Evolutionary conservation across 1,284 basidiomycete species (phyloP).

Genomic region (Cryptococcus hybrid): DNA sequence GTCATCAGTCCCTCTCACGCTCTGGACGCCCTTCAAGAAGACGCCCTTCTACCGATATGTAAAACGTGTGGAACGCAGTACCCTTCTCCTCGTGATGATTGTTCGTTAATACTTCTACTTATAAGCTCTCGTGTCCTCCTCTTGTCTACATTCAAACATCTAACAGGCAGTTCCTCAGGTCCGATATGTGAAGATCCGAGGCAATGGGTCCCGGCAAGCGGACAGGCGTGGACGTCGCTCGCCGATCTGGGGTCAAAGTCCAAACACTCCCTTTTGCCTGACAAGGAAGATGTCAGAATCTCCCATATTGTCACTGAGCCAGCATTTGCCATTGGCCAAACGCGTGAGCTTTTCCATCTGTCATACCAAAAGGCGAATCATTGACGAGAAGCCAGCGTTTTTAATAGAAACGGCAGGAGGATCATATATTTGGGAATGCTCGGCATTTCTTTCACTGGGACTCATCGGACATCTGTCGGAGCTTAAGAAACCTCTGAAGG

Average conservation of each 20-base stretch:
- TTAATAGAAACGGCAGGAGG: conserved; percentile 38
- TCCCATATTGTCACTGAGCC: conserved; percentile 37
- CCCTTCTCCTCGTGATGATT: conserved; percentile 17
- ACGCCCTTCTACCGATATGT: conserved; percentile 42
- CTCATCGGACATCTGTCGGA: conserved; percentile 28
- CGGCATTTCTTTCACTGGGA: conserved; percentile 34
- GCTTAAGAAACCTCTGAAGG: conserved; percentile 35
- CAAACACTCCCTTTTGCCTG: conserved; percentile 38
- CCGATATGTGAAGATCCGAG: conserved; percentile 40
- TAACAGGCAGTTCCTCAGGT: conserved; percentile 11
- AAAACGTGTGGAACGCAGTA: conserved; percentile 46
- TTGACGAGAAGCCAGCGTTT: conserved; percentile 28
- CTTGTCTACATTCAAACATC: neutral
- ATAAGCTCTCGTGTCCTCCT: neutral
- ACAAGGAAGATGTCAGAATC: conserved; percentile 39
- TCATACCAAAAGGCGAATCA: neutral
- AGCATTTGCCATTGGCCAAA: conserved; percentile 43
- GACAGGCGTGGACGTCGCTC: conserved; percentile 44
- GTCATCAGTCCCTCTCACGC: conserved; percentile 17
- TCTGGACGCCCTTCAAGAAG: conserved; percentile 28
- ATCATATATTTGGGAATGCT: conserved; percentile 48
- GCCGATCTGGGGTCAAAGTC: conserved; percentile 18
- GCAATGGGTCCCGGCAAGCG: conserved; percentile 35
- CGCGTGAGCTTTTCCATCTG: conserved; percentile 26
- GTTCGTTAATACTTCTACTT: conserved; percentile 16